These are phyloP conservation scores for Cylindrotheca fusiformis DNA, from an alignment of 108 stramenopile species.

Conservation along the genomic window DNA sequence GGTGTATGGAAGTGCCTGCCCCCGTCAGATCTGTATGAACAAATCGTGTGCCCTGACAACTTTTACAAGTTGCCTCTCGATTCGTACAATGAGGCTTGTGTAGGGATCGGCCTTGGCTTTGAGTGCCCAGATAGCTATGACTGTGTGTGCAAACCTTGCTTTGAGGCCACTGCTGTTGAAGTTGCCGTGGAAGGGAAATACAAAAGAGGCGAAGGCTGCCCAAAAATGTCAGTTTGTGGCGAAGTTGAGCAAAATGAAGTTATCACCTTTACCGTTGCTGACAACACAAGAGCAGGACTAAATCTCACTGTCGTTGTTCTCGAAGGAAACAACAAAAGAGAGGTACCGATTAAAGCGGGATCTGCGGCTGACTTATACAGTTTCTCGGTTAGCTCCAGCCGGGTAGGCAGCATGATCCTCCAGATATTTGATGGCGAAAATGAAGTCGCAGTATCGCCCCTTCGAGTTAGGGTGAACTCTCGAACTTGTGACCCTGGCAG, in stretches of 20 bases:
- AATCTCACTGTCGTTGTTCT: neutral
- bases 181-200: neutral
- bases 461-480: constrained; percentile 25
- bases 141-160: constrained; percentile 27
- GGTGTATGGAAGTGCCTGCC: constrained; percentile 17
- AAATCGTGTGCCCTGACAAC: constrained; percentile 27
- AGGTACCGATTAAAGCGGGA: neutral
- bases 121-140: constrained; percentile 18
- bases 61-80: neutral
- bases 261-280: constrained; percentile 7
- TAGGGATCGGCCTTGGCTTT: constrained; percentile 15
- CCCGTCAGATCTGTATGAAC: constrained; percentile 24
- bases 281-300: constrained; percentile 14
- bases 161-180: constrained; percentile 4
- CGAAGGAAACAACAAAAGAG: neutral
- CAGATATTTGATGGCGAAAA: neutral
- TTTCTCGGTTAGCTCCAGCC: neutral
- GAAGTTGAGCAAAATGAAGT: constrained; percentile 9
- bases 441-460: neutral
- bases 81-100: constrained; percentile 9
- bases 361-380: neutral
- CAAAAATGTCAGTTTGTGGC: neutral
- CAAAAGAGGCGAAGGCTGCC: neutral
- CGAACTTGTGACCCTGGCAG: neutral
- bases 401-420: neutral